Percentiles rank a stretch among this genome's conserved stretches.
Conservation (phyloP, 1,284 basidiomycete genomes). For the Rhodotorula sp. region DNA sequence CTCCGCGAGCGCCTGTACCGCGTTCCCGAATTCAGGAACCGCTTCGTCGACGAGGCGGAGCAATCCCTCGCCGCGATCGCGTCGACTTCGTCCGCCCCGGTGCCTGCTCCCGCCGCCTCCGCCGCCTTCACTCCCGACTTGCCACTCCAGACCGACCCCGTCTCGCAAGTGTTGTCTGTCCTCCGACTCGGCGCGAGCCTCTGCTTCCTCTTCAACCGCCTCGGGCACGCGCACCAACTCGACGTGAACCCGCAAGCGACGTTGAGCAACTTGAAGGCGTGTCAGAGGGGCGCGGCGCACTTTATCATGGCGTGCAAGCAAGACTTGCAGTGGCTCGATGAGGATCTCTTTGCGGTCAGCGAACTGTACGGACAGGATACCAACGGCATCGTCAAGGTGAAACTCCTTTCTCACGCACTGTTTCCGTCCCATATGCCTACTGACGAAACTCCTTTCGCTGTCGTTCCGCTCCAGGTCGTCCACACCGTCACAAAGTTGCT, state of each 20-base stretch:
- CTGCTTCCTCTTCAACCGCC: constrained; percentile 88
- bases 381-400: constrained; percentile 90
- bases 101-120: background rate
- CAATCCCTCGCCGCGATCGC: background rate
- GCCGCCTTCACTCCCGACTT: background rate
- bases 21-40: constrained; percentile 48
- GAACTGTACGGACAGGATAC: constrained; percentile 79
- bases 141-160: constrained; percentile 52
- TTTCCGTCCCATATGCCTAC: background rate
- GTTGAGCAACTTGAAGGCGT: constrained; percentile 75
- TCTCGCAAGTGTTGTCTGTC: constrained; percentile 89
- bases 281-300: constrained; percentile 57
- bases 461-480: constrained; percentile 62
- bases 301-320: constrained; percentile 56
- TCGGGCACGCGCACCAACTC: constrained; percentile 59
- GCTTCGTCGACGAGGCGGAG: constrained; percentile 32
- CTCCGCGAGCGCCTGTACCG: constrained; percentile 49
- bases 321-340: constrained; percentile 53
- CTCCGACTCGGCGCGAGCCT: constrained; percentile 90
- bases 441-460: background rate
- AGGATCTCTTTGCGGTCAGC: constrained; percentile 63
- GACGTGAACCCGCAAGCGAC: constrained; percentile 64
- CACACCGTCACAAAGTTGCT: constrained; percentile 87
- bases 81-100: background rate
- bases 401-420: constrained; percentile 36